phyloP scores from a whole-genome alignment of 768 basidiomycete species.

The Nidularia pulvinata region DNA sequence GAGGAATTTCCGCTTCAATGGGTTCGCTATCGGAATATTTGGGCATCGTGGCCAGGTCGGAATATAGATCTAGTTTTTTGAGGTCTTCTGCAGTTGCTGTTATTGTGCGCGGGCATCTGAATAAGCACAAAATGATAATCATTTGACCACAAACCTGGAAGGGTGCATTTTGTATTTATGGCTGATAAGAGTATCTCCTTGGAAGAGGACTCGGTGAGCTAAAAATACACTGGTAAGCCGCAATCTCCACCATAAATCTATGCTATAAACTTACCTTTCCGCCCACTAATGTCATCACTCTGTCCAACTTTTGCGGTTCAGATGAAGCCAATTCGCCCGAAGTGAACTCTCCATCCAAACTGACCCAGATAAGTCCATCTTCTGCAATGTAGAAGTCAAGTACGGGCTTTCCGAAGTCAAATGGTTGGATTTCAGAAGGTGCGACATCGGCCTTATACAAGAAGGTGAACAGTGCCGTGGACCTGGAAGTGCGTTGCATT shows the following conservation, averaged over 20 bases:
- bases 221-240: no score
- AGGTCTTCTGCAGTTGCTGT: slow-evolving; percentile 50
- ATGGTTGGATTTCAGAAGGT: slow-evolving; percentile 4
- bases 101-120: not conserved
- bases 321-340: no score
- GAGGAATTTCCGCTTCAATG: not conserved
- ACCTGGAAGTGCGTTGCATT: slow-evolving; percentile 32
- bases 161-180: slow-evolving; percentile 28
- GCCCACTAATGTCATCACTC: not conserved
- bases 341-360: no score
- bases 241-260: no score
- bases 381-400: slow-evolving; percentile 13
- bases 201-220: no score
- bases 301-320: no score
- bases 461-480: slow-evolving; percentile 64
- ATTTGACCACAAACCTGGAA: slow-evolving; percentile 54
- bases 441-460: slow-evolving; percentile 4
- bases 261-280: no score
- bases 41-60: slow-evolving; percentile 53
- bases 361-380: slow-evolving; percentile 15
- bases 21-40: slow-evolving; percentile 45
- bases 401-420: slow-evolving; percentile 19
- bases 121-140: not conserved
- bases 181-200: no score
- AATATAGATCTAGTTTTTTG: slow-evolving; percentile 59